Percentiles rank a stretch among this genome's conserved stretches.
phyloP scores from a whole-genome alignment of 2,329 filamentous ascomycete species.

The Fusarium subglutinans region DNA sequence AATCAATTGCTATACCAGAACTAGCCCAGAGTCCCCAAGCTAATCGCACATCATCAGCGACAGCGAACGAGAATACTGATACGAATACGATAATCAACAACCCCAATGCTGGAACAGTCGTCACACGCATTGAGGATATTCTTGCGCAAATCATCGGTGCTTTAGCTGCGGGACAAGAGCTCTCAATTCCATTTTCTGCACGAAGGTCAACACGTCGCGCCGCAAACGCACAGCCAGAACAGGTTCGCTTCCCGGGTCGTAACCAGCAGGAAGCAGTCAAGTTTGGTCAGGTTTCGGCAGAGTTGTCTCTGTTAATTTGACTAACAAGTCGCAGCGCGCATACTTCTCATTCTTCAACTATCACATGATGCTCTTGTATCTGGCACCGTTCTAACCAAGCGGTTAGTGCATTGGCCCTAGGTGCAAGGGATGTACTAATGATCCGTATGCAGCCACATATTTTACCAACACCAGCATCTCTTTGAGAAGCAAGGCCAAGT shows the following conservation, averaged over 20 bases:
- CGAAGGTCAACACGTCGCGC: slow-evolving; percentile 27
- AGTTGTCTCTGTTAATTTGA: neutral
- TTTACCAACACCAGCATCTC: slow-evolving; percentile 77
- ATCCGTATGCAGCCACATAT: slow-evolving; percentile 70
- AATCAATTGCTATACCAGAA: slow-evolving; percentile 17
- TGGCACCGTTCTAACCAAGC: slow-evolving; percentile 67
- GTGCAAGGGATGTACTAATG: neutral
- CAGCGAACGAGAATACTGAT: slow-evolving; percentile 17
- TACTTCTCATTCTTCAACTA: slow-evolving; percentile 67
- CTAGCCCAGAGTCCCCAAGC: neutral
- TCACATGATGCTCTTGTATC: slow-evolving; percentile 67
- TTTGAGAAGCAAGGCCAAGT: slow-evolving; percentile 76
- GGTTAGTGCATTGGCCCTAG: slow-evolving; percentile 53
- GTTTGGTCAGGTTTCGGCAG: slow-evolving; percentile 55
- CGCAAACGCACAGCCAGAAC: slow-evolving; percentile 19
- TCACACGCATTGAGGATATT: slow-evolving; percentile 50
- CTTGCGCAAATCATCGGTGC: slow-evolving; percentile 45
- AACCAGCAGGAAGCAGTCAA: slow-evolving; percentile 58
- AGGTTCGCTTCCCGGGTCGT: slow-evolving; percentile 58
- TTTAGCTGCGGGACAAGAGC: slow-evolving; percentile 38
- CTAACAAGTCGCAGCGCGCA: slow-evolving; percentile 54
- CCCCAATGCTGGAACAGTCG: slow-evolving; percentile 36
- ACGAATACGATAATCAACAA: slow-evolving; percentile 35
- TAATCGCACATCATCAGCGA: neutral
- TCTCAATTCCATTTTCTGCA: slow-evolving; percentile 42